A percentile compares a stretch with the other conserved stretches of the same genome.
Conservation (phyloP, 2,329 filamentous ascomycete species). For the Botrytis tulipae region DNA sequence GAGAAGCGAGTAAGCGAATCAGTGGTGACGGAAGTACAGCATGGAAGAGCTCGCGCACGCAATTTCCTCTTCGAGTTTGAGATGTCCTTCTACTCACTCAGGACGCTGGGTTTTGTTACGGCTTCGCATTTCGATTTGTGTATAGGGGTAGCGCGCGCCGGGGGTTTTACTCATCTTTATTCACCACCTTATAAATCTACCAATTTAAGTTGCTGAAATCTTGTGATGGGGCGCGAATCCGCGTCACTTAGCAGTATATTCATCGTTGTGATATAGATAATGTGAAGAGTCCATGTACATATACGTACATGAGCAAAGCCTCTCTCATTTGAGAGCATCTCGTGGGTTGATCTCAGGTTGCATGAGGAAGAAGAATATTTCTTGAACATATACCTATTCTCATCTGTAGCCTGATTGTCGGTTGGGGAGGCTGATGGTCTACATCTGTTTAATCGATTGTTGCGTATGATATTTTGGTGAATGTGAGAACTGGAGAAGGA, state of each 20-base stretch:
- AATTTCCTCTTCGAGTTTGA: not conserved
- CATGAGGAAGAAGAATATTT: not conserved
- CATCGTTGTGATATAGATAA: not conserved
- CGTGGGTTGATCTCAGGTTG: not conserved
- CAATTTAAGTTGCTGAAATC: not conserved
- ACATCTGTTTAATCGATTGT: not conserved
- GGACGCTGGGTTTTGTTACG: not conserved
- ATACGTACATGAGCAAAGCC: not conserved
- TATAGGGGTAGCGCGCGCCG: too few species aligned
- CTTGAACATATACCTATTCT: not conserved
- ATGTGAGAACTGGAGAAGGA: not conserved
- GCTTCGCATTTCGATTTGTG: not conserved
- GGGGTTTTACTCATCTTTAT: not conserved
- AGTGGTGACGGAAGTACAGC: not conserved
- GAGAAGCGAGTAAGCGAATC: not conserved
- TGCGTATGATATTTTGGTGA: not conserved
- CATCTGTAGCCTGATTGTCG: not conserved
- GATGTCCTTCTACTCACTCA: not conserved
- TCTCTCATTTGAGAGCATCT: not conserved
- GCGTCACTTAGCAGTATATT: not conserved
- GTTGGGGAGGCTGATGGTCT: not conserved
- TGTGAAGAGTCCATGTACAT: not conserved
- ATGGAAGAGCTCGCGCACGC: not conserved
- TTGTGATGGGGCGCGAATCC: not conserved
- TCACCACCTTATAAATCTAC: not conserved